Percentiles rank a stretch among this genome's conserved stretches.
Evolutionary conservation across 805 yeast species (phyloP).

Genomic region (Sugiyamaella qingdaonensis): DNA sequence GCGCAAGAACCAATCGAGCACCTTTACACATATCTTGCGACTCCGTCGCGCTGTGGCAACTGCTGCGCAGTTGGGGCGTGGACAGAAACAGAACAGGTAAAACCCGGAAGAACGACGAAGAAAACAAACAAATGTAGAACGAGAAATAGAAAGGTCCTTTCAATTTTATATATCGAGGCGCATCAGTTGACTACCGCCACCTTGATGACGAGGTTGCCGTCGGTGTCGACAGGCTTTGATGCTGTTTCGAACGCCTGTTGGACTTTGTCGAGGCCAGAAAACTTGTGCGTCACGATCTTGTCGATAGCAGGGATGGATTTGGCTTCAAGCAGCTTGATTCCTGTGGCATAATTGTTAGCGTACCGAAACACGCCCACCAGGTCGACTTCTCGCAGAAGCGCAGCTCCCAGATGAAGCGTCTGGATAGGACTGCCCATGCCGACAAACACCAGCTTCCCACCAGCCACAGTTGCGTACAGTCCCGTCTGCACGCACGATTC

Average conservation of each 20-base stretch:
- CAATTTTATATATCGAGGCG: not conserved
- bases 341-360: slow-evolving; percentile 30
- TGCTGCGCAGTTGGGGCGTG: no score
- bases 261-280: slow-evolving; percentile 28
- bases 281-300: slow-evolving; percentile 29
- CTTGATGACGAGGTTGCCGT: slow-evolving; percentile 32
- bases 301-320: slow-evolving; percentile 24
- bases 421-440: slow-evolving; percentile 67
- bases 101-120: no score
- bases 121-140: no score
- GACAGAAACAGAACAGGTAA: no score
- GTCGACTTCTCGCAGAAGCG: slow-evolving; percentile 30
- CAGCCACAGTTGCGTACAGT: slow-evolving; percentile 54
- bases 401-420: slow-evolving; percentile 32
- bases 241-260: slow-evolving; percentile 31
- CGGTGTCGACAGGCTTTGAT: slow-evolving; percentile 26
- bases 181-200: slow-evolving; percentile 19
- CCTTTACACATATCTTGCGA: no score
- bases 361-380: slow-evolving; percentile 32
- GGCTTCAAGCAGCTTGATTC: slow-evolving; percentile 24
- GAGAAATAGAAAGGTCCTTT: no score
- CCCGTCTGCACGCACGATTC: slow-evolving; percentile 70
- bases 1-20: no score
- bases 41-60: no score
- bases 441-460: slow-evolving; percentile 76